Evolutionary conservation across 495 filamentous ascomycete species (phyloP), one percentile per base, ranked within the genome.

Genomic region (Aspergillus conjunctus): DNA sequence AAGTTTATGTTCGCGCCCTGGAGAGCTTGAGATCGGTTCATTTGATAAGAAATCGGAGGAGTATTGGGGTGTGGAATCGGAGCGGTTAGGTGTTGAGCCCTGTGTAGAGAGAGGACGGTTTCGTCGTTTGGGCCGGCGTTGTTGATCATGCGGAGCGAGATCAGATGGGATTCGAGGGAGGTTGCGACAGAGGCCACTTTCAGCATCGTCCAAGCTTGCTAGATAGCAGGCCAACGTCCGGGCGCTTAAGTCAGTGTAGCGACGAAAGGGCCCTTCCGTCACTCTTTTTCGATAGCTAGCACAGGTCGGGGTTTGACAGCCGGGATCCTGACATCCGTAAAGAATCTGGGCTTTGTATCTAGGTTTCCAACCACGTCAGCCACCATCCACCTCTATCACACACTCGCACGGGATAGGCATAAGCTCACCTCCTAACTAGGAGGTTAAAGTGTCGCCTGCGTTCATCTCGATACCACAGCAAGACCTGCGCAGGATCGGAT

Each of bases 281-380:
- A 86, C 71, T 55, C 88, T 81, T 68, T 81, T 88, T 54, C 88
- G 86, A 70, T 83, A 90, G 64, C 85, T 92, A 62, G 91, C 90
- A 75, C 92, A 97, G 33, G 91, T 92, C 14, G 90, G 72, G 1
- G 87, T 94, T 18, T 77, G 81, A 73, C 92, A 97, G 45, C 77
- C 72, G n/a, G 80, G 76, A 51, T 84, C 82, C 50, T 84, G 79
- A 67, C 92, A 97, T 56, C 92, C 92, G 58, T 92, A 82, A 37
- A 91, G 83, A n/a, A 97, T 82, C 74, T 97, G 92, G 18, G 81
- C 77, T 60, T 92, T 89, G 68, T 89, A 95, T 62, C 92, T 96
- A 68, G n/a, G 54, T 9, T 43, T 63, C 18, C 26, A 20, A 30
- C 34, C 12, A 39, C 39, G 53, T 69, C 63, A 67, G 59, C 48